phyloP scores from a whole-genome alignment of 768 basidiomycete genomes.

The Hebeloma cylindrosporum region DNA sequence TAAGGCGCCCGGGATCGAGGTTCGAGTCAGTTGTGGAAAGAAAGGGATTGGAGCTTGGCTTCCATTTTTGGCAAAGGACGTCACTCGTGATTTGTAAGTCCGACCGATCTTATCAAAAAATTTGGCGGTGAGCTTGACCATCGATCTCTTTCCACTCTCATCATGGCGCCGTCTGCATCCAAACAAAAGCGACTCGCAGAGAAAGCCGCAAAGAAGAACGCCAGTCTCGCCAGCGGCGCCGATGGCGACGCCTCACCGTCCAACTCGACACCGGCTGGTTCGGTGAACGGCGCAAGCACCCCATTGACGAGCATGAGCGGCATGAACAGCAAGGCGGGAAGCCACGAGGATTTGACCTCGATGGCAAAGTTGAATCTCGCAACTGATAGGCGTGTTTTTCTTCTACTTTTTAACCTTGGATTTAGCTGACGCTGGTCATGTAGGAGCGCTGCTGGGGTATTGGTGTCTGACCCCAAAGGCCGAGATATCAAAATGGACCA shows the following conservation, averaged over 20 bases:
- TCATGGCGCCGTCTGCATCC: slow-evolving; percentile 76
- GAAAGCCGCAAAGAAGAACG: slow-evolving; percentile 82
- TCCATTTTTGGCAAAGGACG: too few relatives aligned
- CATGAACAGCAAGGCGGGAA: slow-evolving; percentile 75
- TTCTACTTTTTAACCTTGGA: background rate
- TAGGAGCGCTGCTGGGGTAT: slow-evolving; percentile 89
- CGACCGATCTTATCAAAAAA: slow-evolving; percentile 39
- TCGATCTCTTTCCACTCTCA: slow-evolving; percentile 18
- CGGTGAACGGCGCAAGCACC: slow-evolving; percentile 66
- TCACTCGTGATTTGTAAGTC: slow-evolving; percentile 29
- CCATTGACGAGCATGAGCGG: slow-evolving; percentile 84
- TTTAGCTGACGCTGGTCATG: slow-evolving; percentile 7
- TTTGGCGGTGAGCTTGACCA: slow-evolving; percentile 25
- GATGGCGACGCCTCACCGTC: slow-evolving; percentile 48
- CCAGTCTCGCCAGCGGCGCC: slow-evolving; percentile 37
- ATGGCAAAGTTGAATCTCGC: slow-evolving; percentile 92
- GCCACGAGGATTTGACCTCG: slow-evolving; percentile 72
- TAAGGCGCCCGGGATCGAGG: too few relatives aligned
- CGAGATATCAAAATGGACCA: slow-evolving; percentile 98
- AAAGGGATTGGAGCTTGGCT: too few relatives aligned
- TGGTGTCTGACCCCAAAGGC: slow-evolving; percentile 88
- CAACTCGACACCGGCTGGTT: slow-evolving; percentile 60
- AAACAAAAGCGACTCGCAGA: slow-evolving; percentile 95
- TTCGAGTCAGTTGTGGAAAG: too few relatives aligned
- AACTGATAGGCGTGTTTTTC: slow-evolving; percentile 72